These are phyloP conservation scores for Gautieria morchelliformis DNA, from an alignment of 768 basidiomycete species.

Conservation along the genomic window DNA sequence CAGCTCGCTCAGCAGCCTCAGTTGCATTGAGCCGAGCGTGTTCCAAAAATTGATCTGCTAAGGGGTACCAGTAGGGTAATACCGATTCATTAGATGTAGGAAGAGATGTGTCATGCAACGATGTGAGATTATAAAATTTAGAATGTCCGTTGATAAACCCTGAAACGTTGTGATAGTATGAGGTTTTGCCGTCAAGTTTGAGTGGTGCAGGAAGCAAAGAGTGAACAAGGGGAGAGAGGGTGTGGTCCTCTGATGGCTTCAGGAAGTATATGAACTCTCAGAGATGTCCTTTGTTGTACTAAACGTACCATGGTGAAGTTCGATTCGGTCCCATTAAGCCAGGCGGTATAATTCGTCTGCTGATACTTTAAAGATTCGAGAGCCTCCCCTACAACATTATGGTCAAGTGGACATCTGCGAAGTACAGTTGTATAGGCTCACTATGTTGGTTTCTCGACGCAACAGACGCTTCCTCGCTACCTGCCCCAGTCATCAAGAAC, in stretches of 20 bases:
- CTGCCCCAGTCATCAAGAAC: constrained; percentile 72
- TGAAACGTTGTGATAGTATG: constrained; percentile 70
- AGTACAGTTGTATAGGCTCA: not conserved
- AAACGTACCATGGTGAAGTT: constrained; percentile 52
- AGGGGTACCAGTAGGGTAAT: constrained; percentile 36
- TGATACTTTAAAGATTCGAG: constrained; percentile 48
- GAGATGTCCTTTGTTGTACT: no score
- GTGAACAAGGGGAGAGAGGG: constrained; percentile 38
- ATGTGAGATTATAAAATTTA: constrained; percentile 54
- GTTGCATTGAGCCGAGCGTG: constrained; percentile 25
- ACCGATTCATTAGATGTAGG: constrained; percentile 23
- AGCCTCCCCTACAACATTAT: constrained; percentile 59
- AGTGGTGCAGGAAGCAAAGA: constrained; percentile 37
- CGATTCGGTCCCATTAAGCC: constrained; percentile 57
- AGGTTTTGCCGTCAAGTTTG: constrained; percentile 33
- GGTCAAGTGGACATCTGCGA: constrained; percentile 30
- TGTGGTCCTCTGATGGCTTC: constrained; percentile 39
- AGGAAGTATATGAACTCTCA: not conserved
- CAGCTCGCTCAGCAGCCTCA: constrained; percentile 35
- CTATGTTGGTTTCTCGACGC: constrained; percentile 1
- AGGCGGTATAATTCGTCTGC: constrained; percentile 64
- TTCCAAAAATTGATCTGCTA: constrained; percentile 47
- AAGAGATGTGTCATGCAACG: constrained; percentile 21
- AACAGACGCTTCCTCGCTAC: constrained; percentile 31
- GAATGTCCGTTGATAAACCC: constrained; percentile 66